Conservation (phyloP, 768 basidiomycete genomes). For the Tricholoma hemisulphureum region DNA sequence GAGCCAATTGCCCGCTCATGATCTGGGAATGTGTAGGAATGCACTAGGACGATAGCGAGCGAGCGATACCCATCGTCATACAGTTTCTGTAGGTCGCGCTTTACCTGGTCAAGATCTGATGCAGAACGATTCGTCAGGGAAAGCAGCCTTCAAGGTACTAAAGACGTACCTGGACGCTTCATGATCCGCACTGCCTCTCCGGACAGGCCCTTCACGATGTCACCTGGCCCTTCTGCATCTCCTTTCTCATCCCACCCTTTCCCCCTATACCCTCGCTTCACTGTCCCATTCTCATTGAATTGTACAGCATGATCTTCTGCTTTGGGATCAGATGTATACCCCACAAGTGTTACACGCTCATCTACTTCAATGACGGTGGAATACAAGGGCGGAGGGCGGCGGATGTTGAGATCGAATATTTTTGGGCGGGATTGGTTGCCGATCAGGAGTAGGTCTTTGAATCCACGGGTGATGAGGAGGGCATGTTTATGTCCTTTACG, state of each 20-base stretch:
- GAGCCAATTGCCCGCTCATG: constrained; percentile 76
- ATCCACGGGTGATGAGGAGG: constrained; percentile 86
- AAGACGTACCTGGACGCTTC: constrained; percentile 58
- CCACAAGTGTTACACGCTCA: constrained; percentile 92
- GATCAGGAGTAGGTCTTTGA: constrained; percentile 88
- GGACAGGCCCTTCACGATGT: constrained; percentile 77
- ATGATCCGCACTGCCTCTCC: constrained; percentile 89
- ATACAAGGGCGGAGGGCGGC: constrained; percentile 74
- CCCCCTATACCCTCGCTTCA: constrained; percentile 69
- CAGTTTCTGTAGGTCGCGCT: constrained; percentile 62
- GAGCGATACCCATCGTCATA: constrained; percentile 85
- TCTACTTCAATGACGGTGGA: constrained; percentile 72
- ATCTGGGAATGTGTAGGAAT: constrained; percentile 88
- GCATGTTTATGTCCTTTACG: constrained; percentile 93
- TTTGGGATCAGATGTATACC: constrained; percentile 87
- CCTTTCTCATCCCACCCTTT: constrained; percentile 72
- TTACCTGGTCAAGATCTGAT: constrained; percentile 53
- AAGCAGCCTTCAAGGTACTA: background rate
- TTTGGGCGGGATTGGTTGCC: constrained; percentile 93
- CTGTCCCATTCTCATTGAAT: constrained; percentile 71
- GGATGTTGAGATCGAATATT: constrained; percentile 94
- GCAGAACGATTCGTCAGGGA: constrained; percentile 2
- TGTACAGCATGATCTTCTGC: constrained; percentile 72
- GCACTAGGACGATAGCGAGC: constrained; percentile 84
- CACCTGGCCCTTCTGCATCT: constrained; percentile 74